A percentile compares a stretch with the other conserved stretches of the same genome.
Conservation (phyloP, 2,329 filamentous ascomycete genomes). For the Pseudogymnoascus sp. region DNA sequence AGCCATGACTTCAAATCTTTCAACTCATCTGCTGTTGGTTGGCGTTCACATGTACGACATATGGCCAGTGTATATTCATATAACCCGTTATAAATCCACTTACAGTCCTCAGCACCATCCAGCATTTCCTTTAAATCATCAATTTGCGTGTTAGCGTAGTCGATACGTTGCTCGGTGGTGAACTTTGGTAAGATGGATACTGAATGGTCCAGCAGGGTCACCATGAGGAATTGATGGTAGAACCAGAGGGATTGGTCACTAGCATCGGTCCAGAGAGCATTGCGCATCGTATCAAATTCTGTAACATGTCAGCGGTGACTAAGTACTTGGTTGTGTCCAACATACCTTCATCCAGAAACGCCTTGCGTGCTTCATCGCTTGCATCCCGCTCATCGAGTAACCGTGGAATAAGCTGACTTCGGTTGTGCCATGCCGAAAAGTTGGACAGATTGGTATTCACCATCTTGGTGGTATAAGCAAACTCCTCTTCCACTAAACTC, state of each 20-base stretch:
- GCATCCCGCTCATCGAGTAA: constrained; percentile 65
- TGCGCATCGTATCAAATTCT: constrained; percentile 69
- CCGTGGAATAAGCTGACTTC: constrained; percentile 72
- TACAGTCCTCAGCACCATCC: constrained; percentile 60
- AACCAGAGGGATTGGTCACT: constrained; percentile 94
- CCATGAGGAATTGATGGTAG: constrained; percentile 84
- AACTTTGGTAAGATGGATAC: constrained; percentile 59
- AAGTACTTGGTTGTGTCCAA: not conserved
- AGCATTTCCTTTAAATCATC: constrained; percentile 61
- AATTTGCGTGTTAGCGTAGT: constrained; percentile 63
- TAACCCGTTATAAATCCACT: constrained; percentile 85
- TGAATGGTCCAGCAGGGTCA: constrained; percentile 49
- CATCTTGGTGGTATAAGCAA: constrained; percentile 86
- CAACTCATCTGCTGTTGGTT: constrained; percentile 33
- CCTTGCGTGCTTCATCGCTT: constrained; percentile 50
- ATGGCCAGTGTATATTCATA: constrained; percentile 62
- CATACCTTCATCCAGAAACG: constrained; percentile 64
- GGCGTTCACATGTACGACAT: constrained; percentile 42
- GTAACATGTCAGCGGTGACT: constrained; percentile 14
- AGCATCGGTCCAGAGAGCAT: constrained; percentile 62
- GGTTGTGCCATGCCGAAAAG: constrained; percentile 94
- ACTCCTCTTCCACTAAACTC: constrained; percentile 71
- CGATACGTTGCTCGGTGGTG: constrained; percentile 49
- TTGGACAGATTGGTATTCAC: constrained; percentile 80
- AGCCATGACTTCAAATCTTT: constrained; percentile 25